Evolutionary conservation across 1,284 basidiomycete genomes (phyloP), one percentile per base, ranked within the genome.

Genomic region (Sporisorium iseilematis-ciliati): DNA sequence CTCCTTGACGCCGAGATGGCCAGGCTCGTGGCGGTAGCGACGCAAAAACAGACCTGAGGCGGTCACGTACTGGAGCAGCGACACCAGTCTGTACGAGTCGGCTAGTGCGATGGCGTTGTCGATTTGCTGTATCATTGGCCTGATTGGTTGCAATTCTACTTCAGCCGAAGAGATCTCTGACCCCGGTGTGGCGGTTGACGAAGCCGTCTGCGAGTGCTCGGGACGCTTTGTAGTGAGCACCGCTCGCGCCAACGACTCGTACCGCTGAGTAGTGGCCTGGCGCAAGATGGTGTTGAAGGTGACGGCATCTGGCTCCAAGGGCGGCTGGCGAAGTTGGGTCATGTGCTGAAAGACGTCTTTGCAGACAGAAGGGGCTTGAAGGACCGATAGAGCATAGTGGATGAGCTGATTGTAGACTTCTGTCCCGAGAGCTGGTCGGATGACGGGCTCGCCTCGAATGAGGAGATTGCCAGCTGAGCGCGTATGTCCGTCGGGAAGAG

Each of bases 271-370:
- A 40, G 75, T 77, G 29, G 75, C 69, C 54, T 77, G 75, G 7
- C 75, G 69, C 53, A 73, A 35, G 48, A 77, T 73, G 4, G 59
- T 73, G 63, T 77, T 73, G 75, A 69, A 61, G 5, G 75, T 77
- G 57, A 73, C 65, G 7, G 56, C 57, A 40, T 77, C 75, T 4
- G 75, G 75, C 31, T 64, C 49, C 11, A 77, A 46, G 1, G 62
- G 55, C 10, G 70, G 68, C n/a, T 65, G 57, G 10, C 75, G 69
- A 16, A 40, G 41, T 49, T 63, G 57, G 7, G 65, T 66, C 69
- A 77, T 69, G 38, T 77, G 69, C 51, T 66, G 56, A 29, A 77
- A 73, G 29, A 77, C 63, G 18, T 69, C 26, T 29, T 62, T 73
- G 60, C 75, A 77, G 21, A 65, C 56, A 18, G 66, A 52, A 1